phyloP scores from a whole-genome alignment of 306 rosid species.

The Inga laurina region DNA sequence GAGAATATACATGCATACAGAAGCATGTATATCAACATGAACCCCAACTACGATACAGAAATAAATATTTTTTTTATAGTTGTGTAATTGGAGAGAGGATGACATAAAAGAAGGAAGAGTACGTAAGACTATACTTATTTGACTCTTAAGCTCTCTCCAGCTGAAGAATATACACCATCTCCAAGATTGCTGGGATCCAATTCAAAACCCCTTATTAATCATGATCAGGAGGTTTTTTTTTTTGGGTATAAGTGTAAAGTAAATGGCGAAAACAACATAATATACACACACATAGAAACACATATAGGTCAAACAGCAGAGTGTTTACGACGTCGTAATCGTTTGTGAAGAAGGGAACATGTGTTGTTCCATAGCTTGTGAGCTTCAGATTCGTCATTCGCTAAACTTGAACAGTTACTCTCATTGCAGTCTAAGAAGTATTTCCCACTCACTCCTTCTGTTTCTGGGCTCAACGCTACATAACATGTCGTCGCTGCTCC shows the following conservation, averaged over 20 bases:
- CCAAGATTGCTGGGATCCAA: not conserved
- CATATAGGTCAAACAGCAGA: conserved; percentile 32
- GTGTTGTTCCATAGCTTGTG: conserved; percentile 74
- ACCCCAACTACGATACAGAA: not conserved
- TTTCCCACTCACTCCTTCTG: conserved; percentile 75
- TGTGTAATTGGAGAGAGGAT: not conserved
- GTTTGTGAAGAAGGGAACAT: conserved; percentile 56
- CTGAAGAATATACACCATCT: not conserved
- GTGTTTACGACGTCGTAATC: conserved; percentile 42
- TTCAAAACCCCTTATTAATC: conserved; percentile 30
- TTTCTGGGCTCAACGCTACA: conserved; percentile 74
- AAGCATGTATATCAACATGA: not conserved
- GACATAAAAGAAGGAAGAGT: not conserved
- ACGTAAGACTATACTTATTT: not conserved
- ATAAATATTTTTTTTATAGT: not conserved
- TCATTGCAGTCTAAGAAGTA: conserved; percentile 90
- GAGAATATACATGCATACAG: not conserved
- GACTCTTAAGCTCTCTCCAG: not conserved
- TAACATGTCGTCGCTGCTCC: conserved; percentile 94
- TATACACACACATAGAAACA: not conserved
- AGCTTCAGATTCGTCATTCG: conserved; percentile 79
- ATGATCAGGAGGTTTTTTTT: not conserved
- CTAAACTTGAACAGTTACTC: conserved; percentile 66
- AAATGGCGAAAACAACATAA: not conserved
- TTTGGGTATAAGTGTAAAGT: conserved; percentile 1